phyloP scores from a whole-genome alignment of 1,284 basidiomycete genomes.

The Trichosporon inkin region DNA sequence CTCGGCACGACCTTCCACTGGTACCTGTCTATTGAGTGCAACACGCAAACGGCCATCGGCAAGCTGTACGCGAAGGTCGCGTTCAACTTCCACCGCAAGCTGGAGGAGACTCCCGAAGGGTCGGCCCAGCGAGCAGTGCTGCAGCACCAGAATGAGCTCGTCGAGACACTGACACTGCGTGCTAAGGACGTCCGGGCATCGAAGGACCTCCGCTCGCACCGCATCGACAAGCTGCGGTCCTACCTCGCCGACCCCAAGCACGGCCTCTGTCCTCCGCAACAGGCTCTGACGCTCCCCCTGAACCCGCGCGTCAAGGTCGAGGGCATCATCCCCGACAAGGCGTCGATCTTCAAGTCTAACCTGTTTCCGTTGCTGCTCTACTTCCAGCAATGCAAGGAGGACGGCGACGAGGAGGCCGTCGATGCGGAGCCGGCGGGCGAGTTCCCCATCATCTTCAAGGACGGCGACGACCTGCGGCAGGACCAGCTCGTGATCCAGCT shows the following conservation, averaged over 20 bases:
- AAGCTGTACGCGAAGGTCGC: slow-evolving; percentile 90
- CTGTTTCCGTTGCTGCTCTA: slow-evolving; percentile 86
- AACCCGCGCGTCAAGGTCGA: slow-evolving; percentile 77
- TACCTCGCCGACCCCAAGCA: slow-evolving; percentile 81
- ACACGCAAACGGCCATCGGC: slow-evolving; percentile 66
- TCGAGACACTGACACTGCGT: slow-evolving; percentile 74
- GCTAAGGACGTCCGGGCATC: slow-evolving; percentile 82
- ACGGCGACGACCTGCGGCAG: slow-evolving; percentile 96
- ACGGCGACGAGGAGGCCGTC: slow-evolving; percentile 27
- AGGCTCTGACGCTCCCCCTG: slow-evolving; percentile 79
- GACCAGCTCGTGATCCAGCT: slow-evolving; percentile 33
- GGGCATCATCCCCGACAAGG: slow-evolving; percentile 84
- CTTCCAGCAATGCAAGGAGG: slow-evolving; percentile 61
- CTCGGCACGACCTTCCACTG: slow-evolving; percentile 91
- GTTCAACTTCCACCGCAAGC: slow-evolving; percentile 78
- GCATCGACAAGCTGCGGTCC: slow-evolving; percentile 87
- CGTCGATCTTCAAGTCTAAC: slow-evolving; percentile 96
- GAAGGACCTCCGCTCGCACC: slow-evolving; percentile 90
- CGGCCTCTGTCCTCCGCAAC: slow-evolving; percentile 63
- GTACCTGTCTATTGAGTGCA: slow-evolving; percentile 94
- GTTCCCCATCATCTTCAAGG: slow-evolving; percentile 96
- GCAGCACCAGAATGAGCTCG: slow-evolving; percentile 76
- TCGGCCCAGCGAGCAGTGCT: slow-evolving; percentile 73
- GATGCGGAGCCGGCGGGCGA: slow-evolving; percentile 50
- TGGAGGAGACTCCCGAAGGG: slow-evolving; percentile 74